These are phyloP conservation scores for Ceriops decandra DNA, from an alignment of 345 rosid genomes.

Conservation along the genomic window DNA sequence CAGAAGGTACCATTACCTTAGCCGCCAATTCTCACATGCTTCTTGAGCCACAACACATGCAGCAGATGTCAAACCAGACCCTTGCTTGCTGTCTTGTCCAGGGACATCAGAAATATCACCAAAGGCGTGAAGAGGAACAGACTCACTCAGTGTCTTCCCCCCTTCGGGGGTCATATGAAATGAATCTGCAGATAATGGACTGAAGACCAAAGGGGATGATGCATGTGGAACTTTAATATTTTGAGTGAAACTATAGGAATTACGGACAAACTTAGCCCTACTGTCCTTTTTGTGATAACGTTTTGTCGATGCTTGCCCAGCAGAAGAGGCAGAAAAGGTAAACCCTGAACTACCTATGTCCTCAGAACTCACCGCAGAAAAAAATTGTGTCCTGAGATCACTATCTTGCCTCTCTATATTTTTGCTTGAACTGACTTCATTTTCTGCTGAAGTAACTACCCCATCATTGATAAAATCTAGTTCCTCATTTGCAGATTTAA, in stretches of 20 bases:
- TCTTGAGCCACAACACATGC: slow-evolving; percentile 59
- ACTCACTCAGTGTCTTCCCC: slow-evolving; percentile 34
- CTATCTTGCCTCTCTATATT: slow-evolving; percentile 42
- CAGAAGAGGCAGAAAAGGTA: slow-evolving; percentile 68
- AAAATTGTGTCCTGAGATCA: slow-evolving; percentile 31
- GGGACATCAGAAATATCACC: slow-evolving; percentile 32
- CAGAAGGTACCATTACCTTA: slow-evolving; percentile 45
- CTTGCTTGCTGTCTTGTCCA: slow-evolving; percentile 41
- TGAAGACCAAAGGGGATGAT: slow-evolving; percentile 41
- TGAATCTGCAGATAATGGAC: slow-evolving; percentile 43
- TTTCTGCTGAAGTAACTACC: slow-evolving; percentile 47
- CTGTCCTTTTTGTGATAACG: slow-evolving; percentile 40
- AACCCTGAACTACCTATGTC: slow-evolving; percentile 48
- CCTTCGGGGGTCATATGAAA: slow-evolving; percentile 34
- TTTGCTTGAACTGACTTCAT: slow-evolving; percentile 57
- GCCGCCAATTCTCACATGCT: slow-evolving; percentile 96
- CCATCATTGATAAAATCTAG: slow-evolving; percentile 52
- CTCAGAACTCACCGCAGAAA: slow-evolving; percentile 35
- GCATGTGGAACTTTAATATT: slow-evolving; percentile 38
- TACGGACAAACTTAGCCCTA: slow-evolving; percentile 36
- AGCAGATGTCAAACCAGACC: slow-evolving; percentile 36
- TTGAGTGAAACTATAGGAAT: slow-evolving; percentile 35
- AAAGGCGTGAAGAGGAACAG: slow-evolving; percentile 21
- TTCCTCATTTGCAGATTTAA: slow-evolving; percentile 80
- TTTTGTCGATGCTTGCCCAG: slow-evolving; percentile 43